Conservation (phyloP, 345 rosid species). For the thale cress (Arabidopsis thaliana) region DNA sequence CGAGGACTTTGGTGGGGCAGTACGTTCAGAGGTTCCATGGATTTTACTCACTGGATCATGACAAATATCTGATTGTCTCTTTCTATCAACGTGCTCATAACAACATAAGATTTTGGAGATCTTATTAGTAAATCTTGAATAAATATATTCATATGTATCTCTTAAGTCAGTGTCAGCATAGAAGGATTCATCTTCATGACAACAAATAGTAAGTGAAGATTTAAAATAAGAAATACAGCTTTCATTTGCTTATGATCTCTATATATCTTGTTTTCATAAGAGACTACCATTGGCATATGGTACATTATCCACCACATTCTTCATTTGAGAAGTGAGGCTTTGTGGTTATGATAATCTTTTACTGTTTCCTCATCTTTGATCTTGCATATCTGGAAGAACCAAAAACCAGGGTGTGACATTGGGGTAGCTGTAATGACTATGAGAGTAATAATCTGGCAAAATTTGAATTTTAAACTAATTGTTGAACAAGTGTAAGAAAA, state of each 20-base stretch:
- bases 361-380: slow-evolving; percentile 75
- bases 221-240: slow-evolving; percentile 1
- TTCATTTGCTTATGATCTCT: slow-evolving; percentile 15
- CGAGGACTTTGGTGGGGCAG: slow-evolving; percentile 20
- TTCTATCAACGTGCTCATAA: not conserved
- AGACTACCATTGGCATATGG: not conserved
- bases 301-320: not conserved
- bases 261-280: not conserved
- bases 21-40: slow-evolving; percentile 16
- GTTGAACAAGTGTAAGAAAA: not conserved
- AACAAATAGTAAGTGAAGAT: slow-evolving; percentile 4
- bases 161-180: not conserved
- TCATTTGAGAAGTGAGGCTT: slow-evolving; percentile 8
- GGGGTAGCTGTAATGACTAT: not conserved
- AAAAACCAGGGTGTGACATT: not conserved
- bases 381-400: slow-evolving; percentile 62
- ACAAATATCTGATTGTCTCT: not conserved
- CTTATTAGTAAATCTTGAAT: not conserved
- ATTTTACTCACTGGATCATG: slow-evolving; percentile 20
- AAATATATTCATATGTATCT: not conserved
- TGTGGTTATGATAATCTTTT: slow-evolving; percentile 33
- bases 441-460: not conserved
- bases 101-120: not conserved
- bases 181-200: slow-evolving; percentile 13
- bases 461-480: not conserved